phyloP scores from a whole-genome alignment of 1,284 basidiomycete genomes.

The Ceratobasidium sp. region DNA sequence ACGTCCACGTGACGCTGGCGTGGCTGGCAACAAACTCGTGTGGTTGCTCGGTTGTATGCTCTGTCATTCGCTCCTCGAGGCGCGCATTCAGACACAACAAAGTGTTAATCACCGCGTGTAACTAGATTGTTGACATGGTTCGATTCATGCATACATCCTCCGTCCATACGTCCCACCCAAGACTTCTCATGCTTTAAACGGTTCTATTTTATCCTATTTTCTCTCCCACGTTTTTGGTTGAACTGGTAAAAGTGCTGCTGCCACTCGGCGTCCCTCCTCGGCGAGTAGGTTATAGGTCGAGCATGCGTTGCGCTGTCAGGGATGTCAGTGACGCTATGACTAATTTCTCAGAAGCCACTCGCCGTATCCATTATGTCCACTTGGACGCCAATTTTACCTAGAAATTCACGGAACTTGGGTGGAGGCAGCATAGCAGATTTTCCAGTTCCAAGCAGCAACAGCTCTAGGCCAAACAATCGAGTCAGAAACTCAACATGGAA shows the following conservation, averaged over 20 bases:
- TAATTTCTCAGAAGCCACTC: slow-evolving; percentile 54
- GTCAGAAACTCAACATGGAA: background rate
- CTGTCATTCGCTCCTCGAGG: background rate
- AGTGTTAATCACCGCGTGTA: no score
- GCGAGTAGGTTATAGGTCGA: slow-evolving; percentile 93
- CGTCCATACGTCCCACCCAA: background rate
- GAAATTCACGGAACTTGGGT: slow-evolving; percentile 72
- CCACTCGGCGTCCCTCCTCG: slow-evolving; percentile 93
- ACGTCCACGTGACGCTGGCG: slow-evolving; percentile 21
- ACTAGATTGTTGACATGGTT: background rate
- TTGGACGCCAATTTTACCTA: slow-evolving; percentile 87
- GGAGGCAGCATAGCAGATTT: slow-evolving; percentile 79
- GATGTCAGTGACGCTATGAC: slow-evolving; percentile 9
- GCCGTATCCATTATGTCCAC: slow-evolving; percentile 96
- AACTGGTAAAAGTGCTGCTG: slow-evolving; percentile 86
- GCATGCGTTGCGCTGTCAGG: slow-evolving; percentile 84
- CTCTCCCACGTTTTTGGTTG: slow-evolving; percentile 54
- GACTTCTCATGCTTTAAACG: no score
- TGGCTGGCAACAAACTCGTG: no score
- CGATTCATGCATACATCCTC: no score
- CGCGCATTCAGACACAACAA: background rate
- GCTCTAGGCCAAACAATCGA: slow-evolving; percentile 69
- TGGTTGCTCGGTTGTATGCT: background rate
- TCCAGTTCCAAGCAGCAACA: slow-evolving; percentile 91
- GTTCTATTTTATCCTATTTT: slow-evolving; percentile 1